phyloP scores from a whole-genome alignment of 2,329 filamentous ascomycete genomes.

The Septoria petroselini region DNA sequence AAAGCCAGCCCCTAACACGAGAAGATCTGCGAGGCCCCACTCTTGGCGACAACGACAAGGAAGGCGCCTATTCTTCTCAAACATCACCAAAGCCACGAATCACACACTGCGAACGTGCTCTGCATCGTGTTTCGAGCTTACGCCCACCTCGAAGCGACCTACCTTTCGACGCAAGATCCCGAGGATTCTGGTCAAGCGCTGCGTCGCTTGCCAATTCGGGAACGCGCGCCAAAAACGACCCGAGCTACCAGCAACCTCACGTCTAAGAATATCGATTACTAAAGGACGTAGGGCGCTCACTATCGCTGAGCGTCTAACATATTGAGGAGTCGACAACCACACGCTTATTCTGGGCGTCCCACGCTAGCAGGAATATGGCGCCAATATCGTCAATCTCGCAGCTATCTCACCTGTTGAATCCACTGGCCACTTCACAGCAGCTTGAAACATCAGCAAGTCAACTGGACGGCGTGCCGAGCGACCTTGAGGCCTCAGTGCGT shows the following conservation, averaged over 20 bases:
- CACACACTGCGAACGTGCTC: neutral
- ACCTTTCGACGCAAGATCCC: neutral
- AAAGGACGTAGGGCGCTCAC: neutral
- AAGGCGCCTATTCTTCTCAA: constrained; percentile 2
- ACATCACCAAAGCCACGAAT: constrained; percentile 5
- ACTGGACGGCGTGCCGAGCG: constrained; percentile 58
- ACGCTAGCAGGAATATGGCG: constrained; percentile 7
- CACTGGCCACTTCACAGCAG: constrained; percentile 69
- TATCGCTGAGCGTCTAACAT: neutral
- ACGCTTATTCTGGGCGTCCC: neutral
- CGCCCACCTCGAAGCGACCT: neutral
- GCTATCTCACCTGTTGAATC: constrained; percentile 59
- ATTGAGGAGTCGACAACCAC: constrained; percentile 1
- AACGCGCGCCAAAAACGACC: neutral
- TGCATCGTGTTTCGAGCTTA: constrained; percentile 9
- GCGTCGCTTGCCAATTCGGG: neutral
- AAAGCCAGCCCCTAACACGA: neutral
- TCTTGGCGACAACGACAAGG: constrained; percentile 1
- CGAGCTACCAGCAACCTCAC: neutral
- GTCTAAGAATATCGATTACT: neutral
- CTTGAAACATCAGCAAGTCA: constrained; percentile 58
- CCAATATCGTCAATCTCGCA: constrained; percentile 34
- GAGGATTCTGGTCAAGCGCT: neutral
- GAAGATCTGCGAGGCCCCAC: constrained; percentile 1
- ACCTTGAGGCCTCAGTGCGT: constrained; percentile 69